Evolutionary conservation across 208 protist genomes (phyloP).

Genomic region (Trypanosoma rangeli): DNA sequence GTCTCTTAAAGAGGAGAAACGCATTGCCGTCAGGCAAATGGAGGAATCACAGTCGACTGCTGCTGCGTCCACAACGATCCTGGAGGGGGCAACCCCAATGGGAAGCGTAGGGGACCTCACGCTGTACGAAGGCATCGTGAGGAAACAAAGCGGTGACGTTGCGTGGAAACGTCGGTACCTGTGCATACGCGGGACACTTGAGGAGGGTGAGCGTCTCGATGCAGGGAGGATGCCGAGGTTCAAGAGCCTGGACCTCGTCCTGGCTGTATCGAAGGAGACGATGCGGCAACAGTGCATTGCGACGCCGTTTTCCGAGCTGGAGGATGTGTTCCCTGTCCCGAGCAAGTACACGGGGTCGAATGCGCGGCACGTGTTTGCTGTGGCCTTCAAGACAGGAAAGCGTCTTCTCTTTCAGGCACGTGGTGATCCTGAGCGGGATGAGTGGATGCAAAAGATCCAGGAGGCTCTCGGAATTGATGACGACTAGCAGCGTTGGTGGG

Average conservation of each 20-base stretch:
- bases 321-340: not conserved
- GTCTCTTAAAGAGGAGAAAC: not conserved
- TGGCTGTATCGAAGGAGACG: not conserved
- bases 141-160: not conserved
- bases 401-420: not conserved
- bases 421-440: not conserved
- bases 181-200: not conserved
- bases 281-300: not conserved
- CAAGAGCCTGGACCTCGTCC: not conserved
- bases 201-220: not conserved
- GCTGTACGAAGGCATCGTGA: conserved; percentile 1
- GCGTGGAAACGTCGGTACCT: not conserved
- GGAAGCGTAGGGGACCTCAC: not conserved
- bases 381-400: not conserved
- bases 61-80: not conserved
- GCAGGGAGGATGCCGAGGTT: not conserved
- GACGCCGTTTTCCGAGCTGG: not conserved
- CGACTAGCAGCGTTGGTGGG: not conserved
- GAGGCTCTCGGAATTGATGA: not conserved
- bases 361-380: not conserved
- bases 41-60: not conserved
- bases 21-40: not conserved
- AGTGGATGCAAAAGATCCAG: conserved; percentile 1
- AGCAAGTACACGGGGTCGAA: conserved; percentile 1
- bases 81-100: not conserved